Conservation (phyloP, 1,284 basidiomycete genomes). For the Pisolithus thermaeus region DNA sequence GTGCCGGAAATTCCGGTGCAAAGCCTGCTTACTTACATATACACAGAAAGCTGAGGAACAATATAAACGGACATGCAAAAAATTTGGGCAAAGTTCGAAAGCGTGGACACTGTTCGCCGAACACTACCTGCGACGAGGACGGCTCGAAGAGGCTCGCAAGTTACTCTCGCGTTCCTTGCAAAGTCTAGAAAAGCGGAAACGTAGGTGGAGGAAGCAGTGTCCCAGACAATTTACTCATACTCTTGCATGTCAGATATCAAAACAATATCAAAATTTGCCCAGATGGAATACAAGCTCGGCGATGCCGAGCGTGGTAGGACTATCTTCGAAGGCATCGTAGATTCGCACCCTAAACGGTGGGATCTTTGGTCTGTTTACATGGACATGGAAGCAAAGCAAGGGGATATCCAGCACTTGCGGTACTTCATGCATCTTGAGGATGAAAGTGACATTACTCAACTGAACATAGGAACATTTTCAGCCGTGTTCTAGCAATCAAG, state of each 20-base stretch:
- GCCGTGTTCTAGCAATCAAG: slow-evolving; percentile 78
- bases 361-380: slow-evolving; percentile 97
- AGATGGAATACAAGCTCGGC: slow-evolving; percentile 92
- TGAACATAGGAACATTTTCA: slow-evolving; percentile 67
- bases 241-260: slow-evolving; percentile 66
- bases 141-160: slow-evolving; percentile 77
- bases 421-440: slow-evolving; percentile 27
- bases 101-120: slow-evolving; percentile 90
- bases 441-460: slow-evolving; percentile 9
- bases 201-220: slow-evolving; percentile 43
- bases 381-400: slow-evolving; percentile 85
- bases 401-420: slow-evolving; percentile 74
- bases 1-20: slow-evolving; percentile 1
- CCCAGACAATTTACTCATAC: slow-evolving; percentile 3
- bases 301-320: slow-evolving; percentile 94
- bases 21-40: slow-evolving; percentile 5
- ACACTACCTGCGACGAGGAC: slow-evolving; percentile 66
- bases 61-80: slow-evolving; percentile 81
- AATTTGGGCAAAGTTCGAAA: slow-evolving; percentile 88
- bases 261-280: slow-evolving; percentile 91
- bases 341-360: slow-evolving; percentile 90
- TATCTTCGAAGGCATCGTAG: slow-evolving; percentile 94
- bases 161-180: slow-evolving; percentile 88
- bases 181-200: slow-evolving; percentile 91
- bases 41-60: slow-evolving; percentile 81